Base-by-base conservation (phyloP, 2,329 filamentous ascomycete genomes). In the Fusarium temperatum region DNA sequence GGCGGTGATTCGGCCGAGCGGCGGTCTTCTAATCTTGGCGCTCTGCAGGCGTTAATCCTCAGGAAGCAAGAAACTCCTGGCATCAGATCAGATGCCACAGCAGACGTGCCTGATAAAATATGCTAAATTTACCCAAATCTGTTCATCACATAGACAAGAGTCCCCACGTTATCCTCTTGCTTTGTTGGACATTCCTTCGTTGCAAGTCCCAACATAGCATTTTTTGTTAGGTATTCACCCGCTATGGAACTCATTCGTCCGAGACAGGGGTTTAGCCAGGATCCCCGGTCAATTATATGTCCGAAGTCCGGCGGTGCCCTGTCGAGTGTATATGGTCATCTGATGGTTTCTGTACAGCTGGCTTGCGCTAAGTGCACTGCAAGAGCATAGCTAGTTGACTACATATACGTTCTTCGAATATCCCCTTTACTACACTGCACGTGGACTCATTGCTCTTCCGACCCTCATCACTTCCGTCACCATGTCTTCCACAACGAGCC, bases 21-120 rank as follows among this genome's bases (percentile, higher is more conserved):
- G 13, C 9, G 26, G 44, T 11, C 44, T 20, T 47, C 8, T 28
- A 22, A 15, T 22, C 12, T 22, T 15, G 6, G 26, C 24, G 9
- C 9, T 47, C 18, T 4, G 1, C 8, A 11, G 12, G 24, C 18
- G 18, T 18, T 22, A 8, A 20, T 28, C 17, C 5, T 26, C 42
- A 26, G 5, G 17, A 45, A 26, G 5, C 42, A 45, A 9, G 11
- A 45, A 45, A 5, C 8, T 13, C 20, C 18, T 20, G 17, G 4
- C 24, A 3, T 28, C 8, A 4, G 6, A 28, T 47, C 24, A 47
- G 44, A 18, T 26, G n/a, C 24, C 18, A 28, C 18, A 10, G 8
- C 5, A 47, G 28, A 47, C 6, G 4, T 0, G 5, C 22, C 18
- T 28, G 3, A 5, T 28, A 14, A 28, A 0, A 22, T 22, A 28